Percentiles rank a stretch among this genome's conserved stretches.
These are phyloP conservation scores for Metarhizium sp. DNA, from an alignment of 2,329 filamentous ascomycete species.

Conservation along the genomic window DNA sequence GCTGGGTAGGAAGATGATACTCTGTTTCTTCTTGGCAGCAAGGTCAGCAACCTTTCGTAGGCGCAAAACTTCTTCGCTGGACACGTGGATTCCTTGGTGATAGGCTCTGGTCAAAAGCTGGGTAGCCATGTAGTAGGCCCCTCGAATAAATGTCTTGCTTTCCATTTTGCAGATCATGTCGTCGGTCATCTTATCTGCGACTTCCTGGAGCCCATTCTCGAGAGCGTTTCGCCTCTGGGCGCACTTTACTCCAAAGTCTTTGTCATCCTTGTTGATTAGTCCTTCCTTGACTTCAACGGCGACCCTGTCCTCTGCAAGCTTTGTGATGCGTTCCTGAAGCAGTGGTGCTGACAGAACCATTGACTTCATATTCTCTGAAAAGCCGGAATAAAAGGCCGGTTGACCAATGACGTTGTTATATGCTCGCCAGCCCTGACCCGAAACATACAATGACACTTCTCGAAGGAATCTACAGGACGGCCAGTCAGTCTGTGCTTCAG, in stretches of 20 bases:
- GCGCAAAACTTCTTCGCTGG: slow-evolving; percentile 82
- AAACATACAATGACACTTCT: slow-evolving; percentile 88
- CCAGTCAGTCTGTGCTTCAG: not conserved
- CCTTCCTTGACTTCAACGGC: slow-evolving; percentile 70
- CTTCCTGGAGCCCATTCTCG: slow-evolving; percentile 63
- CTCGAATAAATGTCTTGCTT: slow-evolving; percentile 81
- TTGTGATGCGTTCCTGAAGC: slow-evolving; percentile 62
- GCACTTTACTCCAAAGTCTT: slow-evolving; percentile 40
- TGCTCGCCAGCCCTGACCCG: slow-evolving; percentile 87
- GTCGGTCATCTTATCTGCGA: slow-evolving; percentile 80
- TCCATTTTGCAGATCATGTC: slow-evolving; percentile 99
- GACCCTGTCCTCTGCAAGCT: slow-evolving; percentile 68
- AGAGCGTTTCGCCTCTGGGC: slow-evolving; percentile 53
- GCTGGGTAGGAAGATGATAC: slow-evolving; percentile 90
- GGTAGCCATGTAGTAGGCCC: slow-evolving; percentile 82
- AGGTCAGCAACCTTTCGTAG: slow-evolving; percentile 73
- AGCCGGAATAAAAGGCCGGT: slow-evolving; percentile 86
- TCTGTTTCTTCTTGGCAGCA: slow-evolving; percentile 80
- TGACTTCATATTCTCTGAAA: slow-evolving; percentile 80
- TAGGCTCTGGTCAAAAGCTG: slow-evolving; percentile 89
- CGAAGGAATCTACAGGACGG: slow-evolving; percentile 62
- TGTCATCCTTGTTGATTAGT: slow-evolving; percentile 47
- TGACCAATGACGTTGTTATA: slow-evolving; percentile 89
- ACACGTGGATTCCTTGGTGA: slow-evolving; percentile 94
- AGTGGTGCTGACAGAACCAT: slow-evolving; percentile 67